Evolutionary conservation across 192 early-diverging fungal genomes (phyloP).

Genomic region (Rhizoclosmatium sp.): DNA sequence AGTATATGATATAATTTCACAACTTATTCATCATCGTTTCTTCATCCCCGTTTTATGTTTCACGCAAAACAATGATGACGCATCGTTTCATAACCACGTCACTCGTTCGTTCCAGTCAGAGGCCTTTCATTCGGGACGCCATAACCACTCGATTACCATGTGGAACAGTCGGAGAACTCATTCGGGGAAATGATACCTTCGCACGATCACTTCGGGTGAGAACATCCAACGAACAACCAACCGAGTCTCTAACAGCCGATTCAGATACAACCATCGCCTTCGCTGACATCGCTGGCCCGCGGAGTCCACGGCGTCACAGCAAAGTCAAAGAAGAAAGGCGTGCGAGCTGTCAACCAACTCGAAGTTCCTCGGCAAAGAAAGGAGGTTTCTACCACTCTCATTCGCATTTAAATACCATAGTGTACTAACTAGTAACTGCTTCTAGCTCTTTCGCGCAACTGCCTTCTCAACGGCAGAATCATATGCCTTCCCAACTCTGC

Average conservation of each 20-base stretch:
- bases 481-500: constrained; percentile 54
- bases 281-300: neutral
- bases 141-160: no score
- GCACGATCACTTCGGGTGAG: no score
- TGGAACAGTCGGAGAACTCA: no score
- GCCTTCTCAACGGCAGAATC: constrained; percentile 63
- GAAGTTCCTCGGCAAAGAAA: neutral
- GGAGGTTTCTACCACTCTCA: neutral
- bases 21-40: neutral
- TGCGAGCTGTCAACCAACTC: constrained; percentile 5
- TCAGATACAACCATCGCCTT: no score
- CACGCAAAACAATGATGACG: no score
- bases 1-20: neutral
- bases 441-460: constrained; percentile 36
- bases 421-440: neutral
- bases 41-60: no score
- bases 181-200: no score
- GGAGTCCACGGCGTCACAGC: neutral
- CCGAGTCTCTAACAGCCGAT: no score
- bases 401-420: neutral
- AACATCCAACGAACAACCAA: no score
- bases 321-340: constrained; percentile 28
- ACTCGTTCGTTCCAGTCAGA: no score
- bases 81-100: no score
- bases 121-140: no score